Base-by-base conservation (phyloP, 805 yeast species). In the Yarrowia yakushimensis region DNA sequence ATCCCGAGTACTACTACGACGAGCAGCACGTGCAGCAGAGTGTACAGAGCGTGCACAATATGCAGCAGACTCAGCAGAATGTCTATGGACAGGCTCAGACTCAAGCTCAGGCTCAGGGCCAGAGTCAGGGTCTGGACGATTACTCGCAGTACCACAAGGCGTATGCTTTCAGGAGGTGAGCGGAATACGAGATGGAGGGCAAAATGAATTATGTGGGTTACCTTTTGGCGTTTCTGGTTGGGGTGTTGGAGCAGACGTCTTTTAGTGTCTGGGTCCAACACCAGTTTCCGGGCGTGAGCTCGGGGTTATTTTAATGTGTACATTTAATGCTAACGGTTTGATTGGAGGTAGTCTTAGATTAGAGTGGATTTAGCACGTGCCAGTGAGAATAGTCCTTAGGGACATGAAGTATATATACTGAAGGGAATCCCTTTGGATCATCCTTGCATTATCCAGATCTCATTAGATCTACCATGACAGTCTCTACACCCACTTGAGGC, bases 1-100 rank as follows among this genome's bases (percentile, higher is more conserved):
- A 52, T 9, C 59, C 59, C 1, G 59, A 52, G 59, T 52, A 52
- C 59, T 52, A 52, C 43, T 52, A 52, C 18, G 59, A 52, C 43
- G 59, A 52, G 25, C 59, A 52, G 43, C 59, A 52, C 8, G 31
- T 52, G 13, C 59, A 34, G 33, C 59, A 52, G 43, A 45, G 22
- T 18, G 33, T 43, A 7, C 48, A 43, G 33, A n/a, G 33, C 18
- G 46, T 41, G n/a, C 48, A 43, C 22, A 43, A n/a, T 3, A 33
- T 25, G 17, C 59, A 50, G 42, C 57, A 48, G 41, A 12, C 28
- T 17, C 52, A 45, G 36, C 52, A 45, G 36, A 45, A 28, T 18
- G 52, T 45, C 7, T 45, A 45, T 8, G 52, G 27, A n/a, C 59
- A 52, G 33, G 12, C 17, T 5, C 54, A 46, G 30, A 13, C 36